Evolutionary conservation across 805 yeast species (phyloP).

Genomic region (Metschnikowia hibisci): DNA sequence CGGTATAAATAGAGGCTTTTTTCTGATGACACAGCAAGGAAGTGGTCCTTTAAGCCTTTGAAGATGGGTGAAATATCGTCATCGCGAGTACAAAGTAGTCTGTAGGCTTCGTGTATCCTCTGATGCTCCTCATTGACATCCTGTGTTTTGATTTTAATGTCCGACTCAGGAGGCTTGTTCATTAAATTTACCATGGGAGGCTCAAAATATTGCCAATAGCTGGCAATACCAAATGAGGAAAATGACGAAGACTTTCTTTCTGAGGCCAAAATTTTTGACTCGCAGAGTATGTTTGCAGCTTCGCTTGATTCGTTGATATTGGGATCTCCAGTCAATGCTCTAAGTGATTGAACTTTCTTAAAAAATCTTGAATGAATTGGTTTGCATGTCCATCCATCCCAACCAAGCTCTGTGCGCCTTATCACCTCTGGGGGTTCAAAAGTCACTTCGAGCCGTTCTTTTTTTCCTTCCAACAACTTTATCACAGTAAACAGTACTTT

Average conservation of each 20-base stretch:
- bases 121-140: constrained; percentile 34
- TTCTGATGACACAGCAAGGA: constrained; percentile 15
- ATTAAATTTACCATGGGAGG: constrained; percentile 19
- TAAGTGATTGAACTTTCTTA: constrained; percentile 45
- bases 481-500: constrained; percentile 26
- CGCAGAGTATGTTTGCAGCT: constrained; percentile 29
- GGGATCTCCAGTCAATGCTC: constrained; percentile 47
- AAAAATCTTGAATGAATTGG: constrained; percentile 40
- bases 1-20: constrained; percentile 11
- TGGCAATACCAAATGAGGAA: constrained; percentile 26
- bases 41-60: background rate
- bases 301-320: constrained; percentile 29
- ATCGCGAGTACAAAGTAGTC: background rate
- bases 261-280: constrained; percentile 34
- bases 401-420: constrained; percentile 18
- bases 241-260: constrained; percentile 15
- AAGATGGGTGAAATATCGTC: background rate
- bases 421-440: constrained; percentile 29
- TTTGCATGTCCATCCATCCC: constrained; percentile 51
- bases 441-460: constrained; percentile 7
- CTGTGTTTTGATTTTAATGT: constrained; percentile 18
- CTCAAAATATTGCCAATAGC: constrained; percentile 34
- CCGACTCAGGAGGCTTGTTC: background rate
- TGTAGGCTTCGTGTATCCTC: constrained; percentile 24
- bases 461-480: background rate